Percentiles rank a stretch among this genome's conserved stretches.
These are phyloP conservation scores for Collybia nuda DNA, from an alignment of 768 basidiomycete genomes.

Conservation along the genomic window DNA sequence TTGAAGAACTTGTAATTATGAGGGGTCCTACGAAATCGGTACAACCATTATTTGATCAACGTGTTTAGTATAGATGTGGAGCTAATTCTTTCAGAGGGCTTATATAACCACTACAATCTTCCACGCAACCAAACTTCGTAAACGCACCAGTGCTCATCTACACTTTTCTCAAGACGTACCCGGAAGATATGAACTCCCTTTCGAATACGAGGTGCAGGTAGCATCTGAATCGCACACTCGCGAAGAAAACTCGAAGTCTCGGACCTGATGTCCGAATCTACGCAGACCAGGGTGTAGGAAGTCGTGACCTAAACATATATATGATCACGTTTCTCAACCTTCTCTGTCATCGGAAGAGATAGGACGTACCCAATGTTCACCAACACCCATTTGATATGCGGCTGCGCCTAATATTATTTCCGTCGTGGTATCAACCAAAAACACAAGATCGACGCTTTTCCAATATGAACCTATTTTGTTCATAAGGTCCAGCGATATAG, in stretches of 20 bases:
- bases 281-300: constrained; percentile 1
- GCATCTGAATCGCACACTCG: constrained; percentile 8
- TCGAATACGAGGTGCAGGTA: constrained; percentile 5
- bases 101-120: neutral
- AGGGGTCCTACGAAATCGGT: too few relatives aligned
- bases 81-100: neutral
- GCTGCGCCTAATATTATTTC: constrained; percentile 16
- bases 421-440: constrained; percentile 24
- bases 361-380: constrained; percentile 17
- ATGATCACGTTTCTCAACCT: too few relatives aligned
- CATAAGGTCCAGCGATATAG: constrained; percentile 25
- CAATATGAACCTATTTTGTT: neutral
- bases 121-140: constrained; percentile 41
- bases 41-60: too few relatives aligned
- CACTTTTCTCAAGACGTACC: constrained; percentile 21
- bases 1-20: too few relatives aligned
- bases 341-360: neutral
- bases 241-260: constrained; percentile 2
- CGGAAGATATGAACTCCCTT: constrained; percentile 25
- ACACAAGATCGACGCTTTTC: constrained; percentile 18
- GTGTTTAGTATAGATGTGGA: too few relatives aligned
- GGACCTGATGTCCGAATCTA: neutral
- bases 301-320: neutral
- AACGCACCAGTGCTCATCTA: constrained; percentile 32
- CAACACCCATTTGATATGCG: constrained; percentile 11